Evolutionary conservation across 306 rosid species (phyloP), one percentile per base, ranked within the genome.

Genomic region (Urtica urens): DNA sequence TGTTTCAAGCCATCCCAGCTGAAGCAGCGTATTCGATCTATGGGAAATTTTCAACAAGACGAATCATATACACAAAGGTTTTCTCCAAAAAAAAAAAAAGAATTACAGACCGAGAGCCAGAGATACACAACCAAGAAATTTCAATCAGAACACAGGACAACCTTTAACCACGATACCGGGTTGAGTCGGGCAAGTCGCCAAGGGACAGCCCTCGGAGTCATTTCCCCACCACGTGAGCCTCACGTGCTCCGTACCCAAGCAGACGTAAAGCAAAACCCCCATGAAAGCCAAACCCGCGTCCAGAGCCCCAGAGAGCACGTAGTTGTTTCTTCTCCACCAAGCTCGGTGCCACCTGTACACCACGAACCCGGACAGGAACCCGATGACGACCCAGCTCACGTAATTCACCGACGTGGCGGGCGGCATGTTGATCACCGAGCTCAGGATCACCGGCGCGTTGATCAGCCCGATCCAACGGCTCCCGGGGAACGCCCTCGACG

Each of bases 281-380:
- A 86, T 86, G 67, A 86, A 86, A 22, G 95, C 95, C 44, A 86
- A 67, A 43, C 95, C 95, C 30, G 93, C 80, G 60, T 86, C 95
- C 46, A 86, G 80, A 14, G 85, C 85, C 23, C 87, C 95, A 10
- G 93, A 78, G 8, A 86, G 55, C 40, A 78, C 71, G 33, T 86
- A 86, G 63, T 86, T 86, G 61, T 86, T 82, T 34, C 85, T 66
- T 13, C 64, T 78, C 95, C 95, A 86, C 95, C 82, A 86, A 0
- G 57, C 66, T 3, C 85, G 85, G 29, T 81, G 61, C 62, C 78
- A 79, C 40, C 93, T 58, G 42, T 73, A 86, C 5, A 64, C 82
- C 23, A 86, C 41, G 48, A 68, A 81, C 4, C 95, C 95, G 0
- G 93, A 86, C 0, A 51, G 70, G 47, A 86, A 81, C 29, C 95